A percentile compares a stretch with the other conserved stretches of the same genome.
Evolutionary conservation across 2,329 filamentous ascomycete genomes (phyloP).

Genomic region (Aspergillus chevalieri): DNA sequence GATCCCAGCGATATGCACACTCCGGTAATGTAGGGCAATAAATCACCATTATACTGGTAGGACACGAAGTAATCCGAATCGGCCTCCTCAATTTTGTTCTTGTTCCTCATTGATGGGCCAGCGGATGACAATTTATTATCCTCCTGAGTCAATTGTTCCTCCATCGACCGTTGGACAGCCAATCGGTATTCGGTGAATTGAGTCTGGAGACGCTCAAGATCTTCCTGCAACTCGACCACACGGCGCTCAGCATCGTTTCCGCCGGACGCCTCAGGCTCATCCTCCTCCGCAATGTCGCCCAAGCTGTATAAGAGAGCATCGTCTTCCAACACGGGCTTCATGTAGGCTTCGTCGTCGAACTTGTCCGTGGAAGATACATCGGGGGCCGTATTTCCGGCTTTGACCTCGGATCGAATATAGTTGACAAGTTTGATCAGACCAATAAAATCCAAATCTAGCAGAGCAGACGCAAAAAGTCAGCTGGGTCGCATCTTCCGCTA

Average conservation of each 20-base stretch:
- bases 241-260: constrained; percentile 39
- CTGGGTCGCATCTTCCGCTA: neutral
- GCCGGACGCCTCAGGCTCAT: constrained; percentile 20
- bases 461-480: constrained; percentile 17
- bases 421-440: constrained; percentile 70
- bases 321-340: constrained; percentile 80
- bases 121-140: constrained; percentile 34
- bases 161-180: constrained; percentile 60
- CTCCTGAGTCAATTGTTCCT: constrained; percentile 58
- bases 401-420: constrained; percentile 49
- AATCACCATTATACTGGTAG: constrained; percentile 62
- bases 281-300: constrained; percentile 61
- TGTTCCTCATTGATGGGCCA: constrained; percentile 23
- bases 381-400: constrained; percentile 42
- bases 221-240: constrained; percentile 55
- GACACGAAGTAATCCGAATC: constrained; percentile 60
- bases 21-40: neutral
- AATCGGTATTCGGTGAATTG: constrained; percentile 62
- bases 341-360: constrained; percentile 71
- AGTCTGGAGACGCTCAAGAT: constrained; percentile 53
- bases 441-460: constrained; percentile 62
- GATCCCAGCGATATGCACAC: too few species aligned
- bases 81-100: constrained; percentile 41
- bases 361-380: constrained; percentile 55
- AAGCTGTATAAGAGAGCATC: constrained; percentile 83